Evolutionary conservation across 805 yeast species (phyloP).

Genomic region (Candida qinlingensis): DNA sequence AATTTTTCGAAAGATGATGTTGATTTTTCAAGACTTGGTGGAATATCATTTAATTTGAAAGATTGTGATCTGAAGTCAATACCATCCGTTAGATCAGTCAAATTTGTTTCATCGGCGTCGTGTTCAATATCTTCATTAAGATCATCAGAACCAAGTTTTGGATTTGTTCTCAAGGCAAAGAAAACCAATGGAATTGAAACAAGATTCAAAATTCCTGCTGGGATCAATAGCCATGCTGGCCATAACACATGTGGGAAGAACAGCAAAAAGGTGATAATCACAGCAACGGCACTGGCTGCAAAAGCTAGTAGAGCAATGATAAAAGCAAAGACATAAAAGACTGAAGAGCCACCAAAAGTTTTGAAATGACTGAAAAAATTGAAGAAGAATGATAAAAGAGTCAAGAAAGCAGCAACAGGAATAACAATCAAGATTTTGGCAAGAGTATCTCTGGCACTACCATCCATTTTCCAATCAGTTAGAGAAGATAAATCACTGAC

Average conservation of each 20-base stretch:
- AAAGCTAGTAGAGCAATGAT: slow-evolving; percentile 45
- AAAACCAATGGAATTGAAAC: slow-evolving; percentile 46
- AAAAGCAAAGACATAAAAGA: slow-evolving; percentile 38
- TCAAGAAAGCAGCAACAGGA: slow-evolving; percentile 65
- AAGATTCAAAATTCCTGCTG: slow-evolving; percentile 55
- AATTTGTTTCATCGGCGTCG: slow-evolving; percentile 4
- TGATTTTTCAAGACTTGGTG: slow-evolving; percentile 3
- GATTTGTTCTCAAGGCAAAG: slow-evolving; percentile 28
- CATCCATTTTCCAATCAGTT: slow-evolving; percentile 45
- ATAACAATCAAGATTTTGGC: slow-evolving; percentile 51
- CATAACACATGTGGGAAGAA: slow-evolving; percentile 64
- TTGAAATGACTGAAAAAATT: slow-evolving; percentile 30
- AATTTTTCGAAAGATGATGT: slow-evolving; percentile 14
- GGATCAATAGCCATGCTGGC: slow-evolving; percentile 71
- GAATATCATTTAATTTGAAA: slow-evolving; percentile 11
- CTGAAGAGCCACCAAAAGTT: slow-evolving; percentile 21
- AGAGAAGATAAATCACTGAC: slow-evolving; percentile 27
- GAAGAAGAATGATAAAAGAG: slow-evolving; percentile 39
- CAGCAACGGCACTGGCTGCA: slow-evolving; percentile 46
- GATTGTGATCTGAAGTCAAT: slow-evolving; percentile 12
- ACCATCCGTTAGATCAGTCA: slow-evolving; percentile 24
- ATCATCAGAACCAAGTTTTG: slow-evolving; percentile 11
- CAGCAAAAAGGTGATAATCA: slow-evolving; percentile 49
- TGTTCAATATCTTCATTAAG: slow-evolving; percentile 14
- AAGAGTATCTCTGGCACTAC: slow-evolving; percentile 42